phyloP scores from a whole-genome alignment of 2,329 filamentous ascomycete species.

The Ceratocystis alfenasii region DNA sequence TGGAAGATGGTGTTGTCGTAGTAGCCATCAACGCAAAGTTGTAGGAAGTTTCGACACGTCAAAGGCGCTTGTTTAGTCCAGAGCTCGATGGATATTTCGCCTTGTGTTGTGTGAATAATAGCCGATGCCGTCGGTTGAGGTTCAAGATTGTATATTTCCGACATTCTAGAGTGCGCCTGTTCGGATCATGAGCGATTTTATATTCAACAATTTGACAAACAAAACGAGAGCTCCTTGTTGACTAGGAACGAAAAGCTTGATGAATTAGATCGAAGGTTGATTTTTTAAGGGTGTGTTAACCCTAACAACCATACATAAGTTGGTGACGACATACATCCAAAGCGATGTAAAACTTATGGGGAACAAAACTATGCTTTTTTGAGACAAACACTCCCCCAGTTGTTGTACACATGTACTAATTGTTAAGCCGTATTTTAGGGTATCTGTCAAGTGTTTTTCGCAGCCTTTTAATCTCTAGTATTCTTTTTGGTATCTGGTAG shows the following conservation, averaged over 20 bases:
- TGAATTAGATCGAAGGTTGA: neutral
- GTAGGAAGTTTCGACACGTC: conserved; percentile 87
- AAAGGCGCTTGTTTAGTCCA: conserved; percentile 91
- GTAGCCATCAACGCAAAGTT: conserved; percentile 88
- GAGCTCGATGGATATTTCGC: conserved; percentile 81
- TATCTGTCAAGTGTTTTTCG: neutral
- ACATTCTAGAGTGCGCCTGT: conserved; percentile 45
- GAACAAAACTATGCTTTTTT: neutral
- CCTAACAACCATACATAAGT: conserved; percentile 1
- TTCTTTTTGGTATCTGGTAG: neutral
- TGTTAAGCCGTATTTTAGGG: neutral
- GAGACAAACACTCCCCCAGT: neutral
- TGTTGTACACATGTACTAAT: neutral
- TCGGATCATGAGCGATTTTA: neutral
- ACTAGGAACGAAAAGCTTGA: neutral
- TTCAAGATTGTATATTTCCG: conserved; percentile 77
- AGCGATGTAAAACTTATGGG: neutral
- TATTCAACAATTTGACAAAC: too few relatives aligned
- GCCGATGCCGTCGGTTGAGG: conserved; percentile 88
- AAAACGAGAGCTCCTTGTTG: neutral
- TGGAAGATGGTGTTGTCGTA: conserved; percentile 93
- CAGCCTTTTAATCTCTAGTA: neutral
- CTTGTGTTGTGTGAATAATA: conserved; percentile 77
- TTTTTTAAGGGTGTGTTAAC: neutral
- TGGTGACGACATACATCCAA: neutral